These are phyloP conservation scores for Mycena latifolia DNA, from an alignment of 768 basidiomycete genomes.

Conservation along the genomic window DNA sequence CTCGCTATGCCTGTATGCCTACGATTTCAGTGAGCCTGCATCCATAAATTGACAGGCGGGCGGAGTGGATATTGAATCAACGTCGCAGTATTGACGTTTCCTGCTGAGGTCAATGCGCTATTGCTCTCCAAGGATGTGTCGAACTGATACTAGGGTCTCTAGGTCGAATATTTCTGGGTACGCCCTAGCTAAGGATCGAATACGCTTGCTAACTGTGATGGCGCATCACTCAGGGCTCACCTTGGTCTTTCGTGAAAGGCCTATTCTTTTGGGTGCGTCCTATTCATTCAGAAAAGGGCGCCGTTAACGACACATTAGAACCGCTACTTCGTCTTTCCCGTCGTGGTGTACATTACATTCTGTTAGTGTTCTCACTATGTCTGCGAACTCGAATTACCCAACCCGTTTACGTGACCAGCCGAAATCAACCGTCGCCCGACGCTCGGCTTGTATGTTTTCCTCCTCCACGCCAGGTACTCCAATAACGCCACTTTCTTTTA, in stretches of 20 bases:
- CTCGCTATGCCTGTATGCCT: constrained; percentile 22
- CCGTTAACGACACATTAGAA: not conserved
- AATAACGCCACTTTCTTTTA: not conserved
- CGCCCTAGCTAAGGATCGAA: too few relatives aligned
- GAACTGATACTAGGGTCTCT: not conserved
- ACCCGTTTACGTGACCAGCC: constrained; percentile 3
- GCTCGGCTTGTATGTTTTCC: not conserved
- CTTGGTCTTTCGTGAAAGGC: constrained; percentile 12
- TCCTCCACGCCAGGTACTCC: too few relatives aligned
- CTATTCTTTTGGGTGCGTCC: constrained; percentile 22
- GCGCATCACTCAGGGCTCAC: not conserved
- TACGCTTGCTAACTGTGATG: too few relatives aligned
- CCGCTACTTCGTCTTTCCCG: constrained; percentile 20
- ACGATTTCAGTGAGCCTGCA: constrained; percentile 11
- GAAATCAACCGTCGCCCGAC: constrained; percentile 9
- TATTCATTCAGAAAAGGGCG: not conserved
- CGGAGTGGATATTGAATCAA: not conserved
- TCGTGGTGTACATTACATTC: not conserved
- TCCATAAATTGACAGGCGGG: not conserved
- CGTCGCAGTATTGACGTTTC: constrained; percentile 12
- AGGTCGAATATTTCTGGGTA: constrained; percentile 31
- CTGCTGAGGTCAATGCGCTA: constrained; percentile 2
- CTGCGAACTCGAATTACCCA: not conserved
- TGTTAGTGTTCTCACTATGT: not conserved
- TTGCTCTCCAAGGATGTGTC: not conserved